A percentile compares a stretch with the other conserved stretches of the same genome.
These are phyloP conservation scores for Exidia glandulosa DNA, from an alignment of 768 basidiomycete species.

Conservation along the genomic window DNA sequence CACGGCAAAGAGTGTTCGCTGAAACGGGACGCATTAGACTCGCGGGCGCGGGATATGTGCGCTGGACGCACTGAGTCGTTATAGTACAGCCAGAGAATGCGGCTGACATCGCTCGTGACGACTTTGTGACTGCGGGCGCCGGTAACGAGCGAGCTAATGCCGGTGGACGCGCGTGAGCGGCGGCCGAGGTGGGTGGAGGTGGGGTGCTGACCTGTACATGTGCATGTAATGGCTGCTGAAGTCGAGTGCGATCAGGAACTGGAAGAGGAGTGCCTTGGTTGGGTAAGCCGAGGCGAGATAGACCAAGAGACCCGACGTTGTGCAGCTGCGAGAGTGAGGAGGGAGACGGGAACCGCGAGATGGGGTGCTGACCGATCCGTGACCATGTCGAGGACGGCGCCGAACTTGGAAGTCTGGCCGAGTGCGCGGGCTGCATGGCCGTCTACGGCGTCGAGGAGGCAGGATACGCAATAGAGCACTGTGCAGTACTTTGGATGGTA, in stretches of 20 bases:
- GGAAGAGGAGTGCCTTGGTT: constrained; percentile 72
- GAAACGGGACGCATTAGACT: constrained; percentile 1
- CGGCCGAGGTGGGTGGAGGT: not conserved
- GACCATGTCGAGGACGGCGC: constrained; percentile 98
- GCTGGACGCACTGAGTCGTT: constrained; percentile 65
- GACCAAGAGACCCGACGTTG: constrained; percentile 88
- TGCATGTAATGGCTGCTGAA: constrained; percentile 99
- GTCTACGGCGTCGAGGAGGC: constrained; percentile 90
- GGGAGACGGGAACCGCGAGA: constrained; percentile 1
- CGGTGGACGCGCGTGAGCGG: not conserved
- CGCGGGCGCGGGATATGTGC: not conserved
- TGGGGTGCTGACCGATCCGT: constrained; percentile 69
- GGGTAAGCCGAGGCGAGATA: constrained; percentile 91
- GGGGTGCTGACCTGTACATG: constrained; percentile 81
- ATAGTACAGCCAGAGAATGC: constrained; percentile 88
- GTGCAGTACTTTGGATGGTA: constrained; percentile 91
- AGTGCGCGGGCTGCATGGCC: constrained; percentile 84
- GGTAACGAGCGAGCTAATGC: constrained; percentile 79
- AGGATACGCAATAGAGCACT: constrained; percentile 77
- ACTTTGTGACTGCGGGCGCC: constrained; percentile 89
- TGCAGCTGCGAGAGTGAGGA: constrained; percentile 53
- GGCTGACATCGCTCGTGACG: constrained; percentile 85
- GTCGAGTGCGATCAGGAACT: constrained; percentile 92
- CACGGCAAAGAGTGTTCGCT: constrained; percentile 83
- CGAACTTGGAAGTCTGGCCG: constrained; percentile 90